Evolutionary conservation across 257 asterid species (phyloP).

Genomic region (Craterostigma plantagineum): DNA sequence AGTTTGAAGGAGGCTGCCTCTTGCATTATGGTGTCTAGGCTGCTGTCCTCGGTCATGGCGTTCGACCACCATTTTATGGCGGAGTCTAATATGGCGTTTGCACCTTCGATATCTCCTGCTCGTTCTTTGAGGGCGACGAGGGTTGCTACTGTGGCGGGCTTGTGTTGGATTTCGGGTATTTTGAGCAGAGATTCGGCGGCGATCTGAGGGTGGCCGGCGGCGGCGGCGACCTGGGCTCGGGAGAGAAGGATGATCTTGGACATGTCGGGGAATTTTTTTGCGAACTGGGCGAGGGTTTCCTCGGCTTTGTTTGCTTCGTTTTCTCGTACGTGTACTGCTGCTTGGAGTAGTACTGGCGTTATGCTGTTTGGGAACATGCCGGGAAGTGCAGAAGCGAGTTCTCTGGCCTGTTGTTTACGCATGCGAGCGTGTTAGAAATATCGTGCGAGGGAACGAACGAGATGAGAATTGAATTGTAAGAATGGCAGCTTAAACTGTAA

Average conservation of each 20-base stretch:
- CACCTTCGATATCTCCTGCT: slow-evolving; percentile 73
- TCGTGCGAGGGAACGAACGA: too few species aligned
- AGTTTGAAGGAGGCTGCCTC: slow-evolving; percentile 90
- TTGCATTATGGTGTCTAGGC: slow-evolving; percentile 47
- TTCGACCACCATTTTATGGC: slow-evolving; percentile 71
- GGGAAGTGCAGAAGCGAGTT: slow-evolving; percentile 66
- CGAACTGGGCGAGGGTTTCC: slow-evolving; percentile 51
- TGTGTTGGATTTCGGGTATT: slow-evolving; percentile 68
- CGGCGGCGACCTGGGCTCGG: slow-evolving; percentile 81
- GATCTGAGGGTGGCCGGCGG: slow-evolving; percentile 80
- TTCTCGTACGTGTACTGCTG: slow-evolving; percentile 81
- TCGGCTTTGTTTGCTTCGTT: slow-evolving; percentile 88
- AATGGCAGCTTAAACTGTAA: slow-evolving; percentile 6
- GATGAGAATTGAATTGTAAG: neutral
- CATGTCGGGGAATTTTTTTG: slow-evolving; percentile 53
- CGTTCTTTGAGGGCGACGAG: slow-evolving; percentile 73
- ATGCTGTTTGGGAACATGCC: slow-evolving; percentile 52
- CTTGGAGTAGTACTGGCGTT: slow-evolving; percentile 73
- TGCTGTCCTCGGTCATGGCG: slow-evolving; percentile 69
- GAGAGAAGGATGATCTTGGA: slow-evolving; percentile 49
- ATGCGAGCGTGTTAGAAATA: too few species aligned
- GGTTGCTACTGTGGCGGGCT: slow-evolving; percentile 80
- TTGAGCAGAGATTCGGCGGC: slow-evolving; percentile 78
- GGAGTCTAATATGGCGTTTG: slow-evolving; percentile 54
- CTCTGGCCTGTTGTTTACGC: slow-evolving; percentile 64